A percentile compares a stretch with the other conserved stretches of the same genome.
Evolutionary conservation across 2,329 filamentous ascomycete species (phyloP).

Genomic region (Magnaporthales sp.): DNA sequence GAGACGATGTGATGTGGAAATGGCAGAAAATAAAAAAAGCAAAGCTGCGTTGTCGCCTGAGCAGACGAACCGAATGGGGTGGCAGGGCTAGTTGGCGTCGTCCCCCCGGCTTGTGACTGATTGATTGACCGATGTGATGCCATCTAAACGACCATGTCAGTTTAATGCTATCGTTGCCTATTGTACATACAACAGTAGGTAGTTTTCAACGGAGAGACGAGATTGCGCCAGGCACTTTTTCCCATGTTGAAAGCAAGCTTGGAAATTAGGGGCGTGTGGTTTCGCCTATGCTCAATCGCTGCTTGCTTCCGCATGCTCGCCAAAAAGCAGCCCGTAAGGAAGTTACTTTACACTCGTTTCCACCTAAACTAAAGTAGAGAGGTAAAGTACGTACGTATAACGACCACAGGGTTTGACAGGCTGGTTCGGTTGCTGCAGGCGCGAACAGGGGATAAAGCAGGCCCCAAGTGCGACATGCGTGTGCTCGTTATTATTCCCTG

Average conservation of each 20-base stretch:
- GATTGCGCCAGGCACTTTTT: background rate
- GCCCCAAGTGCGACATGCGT: background rate
- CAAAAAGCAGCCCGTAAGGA: background rate
- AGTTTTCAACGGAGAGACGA: background rate
- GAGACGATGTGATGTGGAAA: background rate
- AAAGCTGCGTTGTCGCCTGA: background rate
- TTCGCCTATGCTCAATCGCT: background rate
- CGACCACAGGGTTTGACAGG: background rate
- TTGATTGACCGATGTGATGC: background rate
- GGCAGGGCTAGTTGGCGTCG: background rate
- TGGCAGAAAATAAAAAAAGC: background rate
- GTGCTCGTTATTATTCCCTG: background rate
- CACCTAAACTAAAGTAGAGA: background rate
- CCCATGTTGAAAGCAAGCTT: background rate
- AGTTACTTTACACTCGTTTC: background rate
- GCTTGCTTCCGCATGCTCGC: background rate
- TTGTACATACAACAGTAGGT: too few species aligned
- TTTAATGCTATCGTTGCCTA: background rate
- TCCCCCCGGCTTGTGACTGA: background rate
- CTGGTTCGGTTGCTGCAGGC: background rate
- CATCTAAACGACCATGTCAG: background rate
- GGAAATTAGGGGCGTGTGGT: background rate
- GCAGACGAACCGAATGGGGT: background rate
- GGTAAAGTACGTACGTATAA: background rate
- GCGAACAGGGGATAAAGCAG: background rate